A percentile compares a stretch with the other conserved stretches of the same genome.
Conservation (phyloP, 2,329 filamentous ascomycete genomes). For the Cladophialophora yegresii region DNA sequence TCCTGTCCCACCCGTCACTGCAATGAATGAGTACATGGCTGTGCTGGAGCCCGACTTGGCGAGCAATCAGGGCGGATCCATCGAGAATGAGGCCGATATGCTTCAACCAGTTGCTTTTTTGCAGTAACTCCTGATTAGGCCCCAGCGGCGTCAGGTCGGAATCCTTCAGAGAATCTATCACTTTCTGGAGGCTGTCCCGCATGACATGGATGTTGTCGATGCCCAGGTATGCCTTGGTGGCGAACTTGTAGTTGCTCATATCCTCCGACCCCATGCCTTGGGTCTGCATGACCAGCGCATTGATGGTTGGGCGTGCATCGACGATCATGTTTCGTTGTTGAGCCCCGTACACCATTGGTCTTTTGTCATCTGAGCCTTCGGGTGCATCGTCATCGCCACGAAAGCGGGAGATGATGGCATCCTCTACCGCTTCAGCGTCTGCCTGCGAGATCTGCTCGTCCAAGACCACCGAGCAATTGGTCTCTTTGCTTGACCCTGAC, state of each 20-base stretch:
- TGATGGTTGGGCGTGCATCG: slow-evolving; percentile 89
- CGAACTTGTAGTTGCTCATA: slow-evolving; percentile 94
- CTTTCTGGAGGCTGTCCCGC: slow-evolving; percentile 83
- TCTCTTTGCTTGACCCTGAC: slow-evolving; percentile 39
- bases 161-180: slow-evolving; percentile 88
- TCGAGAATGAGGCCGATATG: slow-evolving; percentile 84
- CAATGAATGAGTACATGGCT: slow-evolving; percentile 97
- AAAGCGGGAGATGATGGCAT: slow-evolving; percentile 63
- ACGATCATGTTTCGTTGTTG: slow-evolving; percentile 94
- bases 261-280: slow-evolving; percentile 93
- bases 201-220: slow-evolving; percentile 99
- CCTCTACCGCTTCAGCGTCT: slow-evolving; percentile 67
- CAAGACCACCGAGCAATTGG: slow-evolving; percentile 55
- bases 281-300: slow-evolving; percentile 91
- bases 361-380: slow-evolving; percentile 44
- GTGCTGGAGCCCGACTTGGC: slow-evolving; percentile 86
- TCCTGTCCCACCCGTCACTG: slow-evolving; percentile 97
- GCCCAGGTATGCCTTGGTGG: slow-evolving; percentile 85
- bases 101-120: slow-evolving; percentile 85
- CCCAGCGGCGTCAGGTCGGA: slow-evolving; percentile 81
- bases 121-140: slow-evolving; percentile 76
- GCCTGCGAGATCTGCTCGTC: slow-evolving; percentile 56
- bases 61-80: slow-evolving; percentile 79
- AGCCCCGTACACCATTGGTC: slow-evolving; percentile 77
- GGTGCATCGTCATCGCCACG: slow-evolving; percentile 59